Conservation (phyloP, 2,329 filamentous ascomycete genomes). For the Thyridium curvatum region DNA sequence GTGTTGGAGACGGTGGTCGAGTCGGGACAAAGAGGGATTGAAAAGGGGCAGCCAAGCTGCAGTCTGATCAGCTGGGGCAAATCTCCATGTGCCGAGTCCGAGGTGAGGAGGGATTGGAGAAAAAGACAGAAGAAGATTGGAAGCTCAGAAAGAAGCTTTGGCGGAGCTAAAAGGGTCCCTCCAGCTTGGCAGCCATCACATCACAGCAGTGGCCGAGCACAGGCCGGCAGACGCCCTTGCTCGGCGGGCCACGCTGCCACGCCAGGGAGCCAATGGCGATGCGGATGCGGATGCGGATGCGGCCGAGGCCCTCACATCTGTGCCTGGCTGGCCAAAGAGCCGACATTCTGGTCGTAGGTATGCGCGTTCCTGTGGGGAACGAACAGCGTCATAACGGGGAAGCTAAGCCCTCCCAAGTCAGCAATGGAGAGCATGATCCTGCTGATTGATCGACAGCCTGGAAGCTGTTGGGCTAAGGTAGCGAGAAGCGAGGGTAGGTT, state of each 20-base stretch:
- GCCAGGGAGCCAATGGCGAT: neutral
- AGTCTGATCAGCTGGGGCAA: conserved; percentile 2
- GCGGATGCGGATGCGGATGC: conserved; percentile 1
- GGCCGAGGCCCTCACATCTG: neutral
- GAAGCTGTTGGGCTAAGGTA: too few species aligned
- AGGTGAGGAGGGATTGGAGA: neutral
- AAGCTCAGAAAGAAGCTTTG: conserved; percentile 3
- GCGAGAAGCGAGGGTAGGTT: too few species aligned
- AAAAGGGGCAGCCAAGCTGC: conserved; percentile 7
- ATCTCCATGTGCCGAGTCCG: conserved; percentile 6
- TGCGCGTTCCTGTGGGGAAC: too few species aligned
- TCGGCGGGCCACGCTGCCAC: too few species aligned
- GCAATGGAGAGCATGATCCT: too few species aligned
- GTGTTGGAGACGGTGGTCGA: neutral
- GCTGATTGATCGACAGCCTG: too few species aligned
- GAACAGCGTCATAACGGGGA: too few species aligned
- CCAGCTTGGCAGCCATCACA: neutral
- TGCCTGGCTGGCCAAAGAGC: too few species aligned
- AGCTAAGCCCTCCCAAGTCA: too few species aligned
- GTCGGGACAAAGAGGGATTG: neutral
- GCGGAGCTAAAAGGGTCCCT: neutral
- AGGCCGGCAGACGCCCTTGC: neutral
- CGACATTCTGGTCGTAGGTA: too few species aligned
- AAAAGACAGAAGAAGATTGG: neutral
- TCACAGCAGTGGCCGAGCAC: neutral